Percentiles rank a stretch among this genome's conserved stretches.
Evolutionary conservation across 495 filamentous ascomycete species (phyloP).

Genomic region (Xylaria castorea): DNA sequence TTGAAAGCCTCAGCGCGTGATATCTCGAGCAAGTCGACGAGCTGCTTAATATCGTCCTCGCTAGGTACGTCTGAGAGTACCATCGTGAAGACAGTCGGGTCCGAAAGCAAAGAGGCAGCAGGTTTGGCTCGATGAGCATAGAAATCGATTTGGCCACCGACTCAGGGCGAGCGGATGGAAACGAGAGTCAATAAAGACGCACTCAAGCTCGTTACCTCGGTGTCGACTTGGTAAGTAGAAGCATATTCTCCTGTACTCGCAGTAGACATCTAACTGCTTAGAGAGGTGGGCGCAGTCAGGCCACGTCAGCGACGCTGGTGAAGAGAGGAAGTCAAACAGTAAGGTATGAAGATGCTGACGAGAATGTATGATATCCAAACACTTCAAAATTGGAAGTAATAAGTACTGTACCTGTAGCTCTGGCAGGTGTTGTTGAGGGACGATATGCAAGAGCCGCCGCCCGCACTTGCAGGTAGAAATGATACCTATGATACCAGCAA

Average conservation of each 20-base stretch:
- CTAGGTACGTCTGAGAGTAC: slow-evolving; percentile 36
- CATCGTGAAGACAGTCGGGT: slow-evolving; percentile 38
- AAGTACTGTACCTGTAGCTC: neutral
- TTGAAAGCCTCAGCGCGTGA: slow-evolving; percentile 42
- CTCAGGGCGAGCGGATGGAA: neutral
- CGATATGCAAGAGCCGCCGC: slow-evolving; percentile 1
- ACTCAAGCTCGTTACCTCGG: slow-evolving; percentile 13
- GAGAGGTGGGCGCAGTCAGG: neutral
- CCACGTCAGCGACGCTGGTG: slow-evolving; percentile 17
- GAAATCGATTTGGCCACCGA: slow-evolving; percentile 13
- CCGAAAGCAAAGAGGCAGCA: slow-evolving; percentile 15
- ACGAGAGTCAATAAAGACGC: slow-evolving; percentile 3
- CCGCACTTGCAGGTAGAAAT: slow-evolving; percentile 1
- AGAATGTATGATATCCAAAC: neutral
- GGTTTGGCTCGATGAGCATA: slow-evolving; percentile 12
- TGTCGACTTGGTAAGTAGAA: slow-evolving; percentile 7
- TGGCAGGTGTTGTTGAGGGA: slow-evolving; percentile 4
- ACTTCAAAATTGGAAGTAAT: neutral
- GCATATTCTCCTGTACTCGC: slow-evolving; percentile 17
- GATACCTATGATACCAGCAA: too few relatives aligned
- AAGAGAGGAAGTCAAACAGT: slow-evolving; percentile 4
- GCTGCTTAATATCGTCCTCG: slow-evolving; percentile 37
- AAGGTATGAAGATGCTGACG: neutral
- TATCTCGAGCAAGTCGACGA: slow-evolving; percentile 43
- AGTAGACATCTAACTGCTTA: slow-evolving; percentile 4